phyloP scores from a whole-genome alignment of 495 filamentous ascomycete species.

The Daldinia concentrica region DNA sequence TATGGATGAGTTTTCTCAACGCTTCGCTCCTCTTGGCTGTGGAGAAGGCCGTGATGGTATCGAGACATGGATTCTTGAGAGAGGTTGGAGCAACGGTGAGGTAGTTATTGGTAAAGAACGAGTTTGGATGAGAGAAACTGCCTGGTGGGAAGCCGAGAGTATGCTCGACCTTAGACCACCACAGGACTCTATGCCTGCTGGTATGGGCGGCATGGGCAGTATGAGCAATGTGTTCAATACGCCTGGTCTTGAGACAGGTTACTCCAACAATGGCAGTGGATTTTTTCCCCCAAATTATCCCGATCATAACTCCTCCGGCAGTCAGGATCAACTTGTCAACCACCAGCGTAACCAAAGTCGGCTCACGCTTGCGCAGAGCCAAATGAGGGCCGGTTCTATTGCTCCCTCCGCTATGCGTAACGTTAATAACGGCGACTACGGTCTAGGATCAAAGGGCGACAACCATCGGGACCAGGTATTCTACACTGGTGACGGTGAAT shows the following conservation, averaged over 20 bases:
- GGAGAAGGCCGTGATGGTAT: conserved; percentile 91
- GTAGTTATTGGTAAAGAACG: conserved; percentile 89
- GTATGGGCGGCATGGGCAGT: conserved; percentile 35
- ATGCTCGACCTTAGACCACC: conserved; percentile 90
- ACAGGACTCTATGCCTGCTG: conserved; percentile 46
- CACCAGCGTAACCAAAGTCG: conserved; percentile 66
- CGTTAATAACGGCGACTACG: conserved; percentile 78
- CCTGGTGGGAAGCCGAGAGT: conserved; percentile 98
- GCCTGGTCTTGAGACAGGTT: conserved; percentile 67
- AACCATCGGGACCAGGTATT: conserved; percentile 74
- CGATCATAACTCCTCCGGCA: conserved; percentile 69
- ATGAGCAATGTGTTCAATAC: conserved; percentile 59
- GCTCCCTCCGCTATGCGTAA: conserved; percentile 77
- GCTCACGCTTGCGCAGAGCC: conserved; percentile 67
- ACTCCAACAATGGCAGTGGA: conserved; percentile 70
- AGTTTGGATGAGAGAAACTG: conserved; percentile 92
- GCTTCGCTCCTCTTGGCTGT: conserved; percentile 86
- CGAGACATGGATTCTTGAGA: conserved; percentile 92
- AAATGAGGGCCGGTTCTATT: conserved; percentile 70
- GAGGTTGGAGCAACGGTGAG: conserved; percentile 98
- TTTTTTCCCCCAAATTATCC: conserved; percentile 73
- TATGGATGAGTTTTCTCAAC: conserved; percentile 84
- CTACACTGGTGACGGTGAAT: conserved; percentile 69
- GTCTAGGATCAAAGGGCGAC: conserved; percentile 87
- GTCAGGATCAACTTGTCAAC: conserved; percentile 73